A percentile compares a stretch with the other conserved stretches of the same genome.
Conservation (phyloP, 768 basidiomycete species). For the Lactifluus subvellereus region DNA sequence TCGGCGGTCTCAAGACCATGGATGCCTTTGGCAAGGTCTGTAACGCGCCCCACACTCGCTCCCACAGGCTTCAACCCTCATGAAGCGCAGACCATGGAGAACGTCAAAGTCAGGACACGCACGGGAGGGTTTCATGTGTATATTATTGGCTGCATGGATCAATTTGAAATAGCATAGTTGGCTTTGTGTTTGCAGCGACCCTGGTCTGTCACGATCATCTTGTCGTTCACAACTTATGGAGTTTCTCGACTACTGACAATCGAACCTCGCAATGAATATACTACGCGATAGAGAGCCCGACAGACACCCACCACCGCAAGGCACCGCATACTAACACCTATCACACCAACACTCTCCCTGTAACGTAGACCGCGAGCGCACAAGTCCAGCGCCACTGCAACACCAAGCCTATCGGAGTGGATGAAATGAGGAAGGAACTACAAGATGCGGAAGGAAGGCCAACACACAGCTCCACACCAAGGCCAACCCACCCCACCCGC, state of each 20-base stretch:
- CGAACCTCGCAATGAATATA: no score
- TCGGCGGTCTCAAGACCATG: constrained; percentile 77
- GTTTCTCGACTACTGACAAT: constrained; percentile 93
- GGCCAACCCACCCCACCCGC: no score
- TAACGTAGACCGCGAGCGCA: no score
- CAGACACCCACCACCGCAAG: no score
- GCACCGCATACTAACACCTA: no score
- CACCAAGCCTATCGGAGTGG: no score
- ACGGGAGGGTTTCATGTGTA: constrained; percentile 82
- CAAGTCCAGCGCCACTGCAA: no score
- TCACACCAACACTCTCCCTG: no score
- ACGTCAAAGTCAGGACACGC: constrained; percentile 98
- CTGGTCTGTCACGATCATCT: constrained; percentile 82
- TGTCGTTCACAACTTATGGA: constrained; percentile 86
- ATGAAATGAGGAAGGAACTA: no score
- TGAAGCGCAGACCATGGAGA: constrained; percentile 80
- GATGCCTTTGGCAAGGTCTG: constrained; percentile 99
- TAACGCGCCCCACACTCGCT: background rate
- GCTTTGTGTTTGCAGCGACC: constrained; percentile 56
- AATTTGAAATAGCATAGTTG: background rate
- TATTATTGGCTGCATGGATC: background rate
- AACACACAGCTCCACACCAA: no score
- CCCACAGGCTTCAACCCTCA: background rate
- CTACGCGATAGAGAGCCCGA: no score
- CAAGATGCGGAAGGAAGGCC: no score